A percentile compares a stretch with the other conserved stretches of the same genome.
phyloP scores from a whole-genome alignment of 169 alveolate species.

The Plasmodium berghei region DNA sequence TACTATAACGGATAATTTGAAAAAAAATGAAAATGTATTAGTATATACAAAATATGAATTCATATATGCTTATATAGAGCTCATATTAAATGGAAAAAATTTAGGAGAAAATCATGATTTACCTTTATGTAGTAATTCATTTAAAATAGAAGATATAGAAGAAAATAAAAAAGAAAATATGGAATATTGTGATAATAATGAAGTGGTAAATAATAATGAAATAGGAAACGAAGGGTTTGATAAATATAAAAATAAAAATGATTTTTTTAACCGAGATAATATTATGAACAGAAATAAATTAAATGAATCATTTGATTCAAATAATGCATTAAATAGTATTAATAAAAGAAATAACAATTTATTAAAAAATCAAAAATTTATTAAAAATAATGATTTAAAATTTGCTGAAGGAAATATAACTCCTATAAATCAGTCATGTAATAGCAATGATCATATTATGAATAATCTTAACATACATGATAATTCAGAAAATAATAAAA shows the following conservation, averaged over 20 bases:
- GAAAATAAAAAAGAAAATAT: not conserved
- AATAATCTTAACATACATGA: not conserved
- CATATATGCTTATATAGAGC: conserved; percentile 36
- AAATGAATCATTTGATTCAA: conserved; percentile 6
- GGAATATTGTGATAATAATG: conserved; percentile 5
- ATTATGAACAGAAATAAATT: conserved; percentile 9
- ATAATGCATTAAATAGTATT: conserved; percentile 5
- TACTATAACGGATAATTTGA: not conserved
- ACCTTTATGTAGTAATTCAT: conserved; percentile 38
- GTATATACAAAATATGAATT: conserved; percentile 51
- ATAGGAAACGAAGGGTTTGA: not conserved
- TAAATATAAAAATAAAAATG: conserved; percentile 22
- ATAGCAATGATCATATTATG: not conserved
- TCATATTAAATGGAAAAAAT: conserved; percentile 21
- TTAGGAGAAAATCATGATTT: conserved; percentile 33
- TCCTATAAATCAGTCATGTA: too few species aligned
- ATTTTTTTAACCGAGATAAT: conserved; percentile 18
- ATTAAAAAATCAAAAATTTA: conserved; percentile 12
- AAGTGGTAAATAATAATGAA: not conserved
- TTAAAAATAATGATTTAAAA: conserved; percentile 2
- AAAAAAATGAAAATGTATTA: conserved; percentile 15
- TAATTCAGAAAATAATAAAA: not conserved
- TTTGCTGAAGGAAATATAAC: not conserved
- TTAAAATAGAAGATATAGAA: conserved; percentile 8
- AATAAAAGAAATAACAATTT: conserved; percentile 19